A percentile compares a stretch with the other conserved stretches of the same genome.
phyloP scores from a whole-genome alignment of 225 moss, liverwort and hornwort species.

The Pleurozium schreberi region DNA sequence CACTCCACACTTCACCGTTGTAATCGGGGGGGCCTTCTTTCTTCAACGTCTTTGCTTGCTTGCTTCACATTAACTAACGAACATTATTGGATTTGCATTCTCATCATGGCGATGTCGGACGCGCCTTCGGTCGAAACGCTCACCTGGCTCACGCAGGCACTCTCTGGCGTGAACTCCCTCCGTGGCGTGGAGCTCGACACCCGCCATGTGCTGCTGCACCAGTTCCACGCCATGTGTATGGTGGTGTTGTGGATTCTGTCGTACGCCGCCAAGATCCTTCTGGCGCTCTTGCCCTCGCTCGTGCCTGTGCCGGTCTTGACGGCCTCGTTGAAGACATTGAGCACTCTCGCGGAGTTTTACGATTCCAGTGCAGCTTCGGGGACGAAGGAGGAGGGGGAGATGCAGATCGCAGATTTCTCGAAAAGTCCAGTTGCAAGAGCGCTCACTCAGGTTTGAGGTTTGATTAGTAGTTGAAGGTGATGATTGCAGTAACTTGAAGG shows the following conservation, averaged over 20 bases:
- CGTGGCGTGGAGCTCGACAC: constrained; percentile 36
- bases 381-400: background rate
- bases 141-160: background rate
- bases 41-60: background rate
- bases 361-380: background rate
- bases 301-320: constrained; percentile 26
- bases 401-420: background rate
- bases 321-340: constrained; percentile 3
- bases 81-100: background rate
- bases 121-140: background rate
- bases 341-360: background rate
- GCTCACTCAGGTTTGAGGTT: constrained; percentile 35
- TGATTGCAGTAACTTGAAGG: background rate
- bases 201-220: constrained; percentile 14
- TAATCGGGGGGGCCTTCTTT: background rate
- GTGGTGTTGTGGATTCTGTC: constrained; percentile 38
- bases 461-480: background rate
- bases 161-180: constrained; percentile 10
- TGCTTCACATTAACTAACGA: too few species aligned
- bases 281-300: constrained; percentile 35
- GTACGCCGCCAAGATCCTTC: constrained; percentile 24
- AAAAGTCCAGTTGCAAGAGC: constrained; percentile 47
- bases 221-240: constrained; percentile 16
- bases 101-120: background rate
- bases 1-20: background rate